A percentile compares a stretch with the other conserved stretches of the same genome.
Evolutionary conservation across 345 rosid species (phyloP).

Genomic region (Dovyalis caffra): DNA sequence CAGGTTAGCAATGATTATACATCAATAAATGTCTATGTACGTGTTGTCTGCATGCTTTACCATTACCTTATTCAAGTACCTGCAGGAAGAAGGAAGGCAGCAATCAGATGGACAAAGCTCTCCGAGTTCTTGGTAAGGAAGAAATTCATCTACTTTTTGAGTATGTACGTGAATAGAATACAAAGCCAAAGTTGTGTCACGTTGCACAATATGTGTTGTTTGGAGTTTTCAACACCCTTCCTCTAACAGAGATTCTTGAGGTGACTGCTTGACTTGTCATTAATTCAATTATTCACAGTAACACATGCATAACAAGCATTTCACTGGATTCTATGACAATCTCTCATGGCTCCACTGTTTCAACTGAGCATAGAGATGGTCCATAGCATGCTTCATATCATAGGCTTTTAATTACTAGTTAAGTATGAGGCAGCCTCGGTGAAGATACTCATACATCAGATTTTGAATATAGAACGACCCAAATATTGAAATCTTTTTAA

Average conservation of each 20-base stretch:
- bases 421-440: neutral
- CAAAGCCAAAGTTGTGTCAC: constrained; percentile 86
- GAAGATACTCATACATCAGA: neutral
- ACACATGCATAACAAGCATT: neutral
- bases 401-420: neutral
- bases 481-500: neutral
- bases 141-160: constrained; percentile 66
- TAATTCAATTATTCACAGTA: neutral
- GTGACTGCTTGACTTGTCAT: constrained; percentile 30
- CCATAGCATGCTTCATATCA: neutral
- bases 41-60: neutral
- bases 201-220: constrained; percentile 81
- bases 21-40: neutral
- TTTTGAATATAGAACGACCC: neutral
- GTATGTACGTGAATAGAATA: constrained; percentile 90
- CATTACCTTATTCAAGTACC: neutral
- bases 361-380: neutral
- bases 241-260: constrained; percentile 79
- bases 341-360: neutral
- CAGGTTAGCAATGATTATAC: constrained; percentile 45
- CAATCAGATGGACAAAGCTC: constrained; percentile 59
- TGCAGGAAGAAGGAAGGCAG: constrained; percentile 59
- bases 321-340: too few relatives aligned
- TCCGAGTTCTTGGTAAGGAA: constrained; percentile 61
- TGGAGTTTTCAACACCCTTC: constrained; percentile 61